Conservation (phyloP, 495 filamentous ascomycete genomes). For the Podospora pseudocomata region DNA sequence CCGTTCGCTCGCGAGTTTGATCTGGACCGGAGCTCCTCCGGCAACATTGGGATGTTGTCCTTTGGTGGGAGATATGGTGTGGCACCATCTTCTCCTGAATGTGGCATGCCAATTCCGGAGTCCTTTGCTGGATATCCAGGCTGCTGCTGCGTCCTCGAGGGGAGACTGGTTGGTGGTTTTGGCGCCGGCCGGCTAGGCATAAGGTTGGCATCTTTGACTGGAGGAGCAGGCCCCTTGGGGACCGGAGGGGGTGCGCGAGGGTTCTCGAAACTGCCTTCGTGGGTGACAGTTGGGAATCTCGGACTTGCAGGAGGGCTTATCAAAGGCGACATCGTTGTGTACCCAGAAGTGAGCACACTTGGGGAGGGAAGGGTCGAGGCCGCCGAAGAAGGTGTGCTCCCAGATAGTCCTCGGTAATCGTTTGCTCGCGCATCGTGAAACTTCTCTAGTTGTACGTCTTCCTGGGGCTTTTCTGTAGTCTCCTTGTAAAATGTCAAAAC, state of each 20-base stretch:
- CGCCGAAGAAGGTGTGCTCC: constrained; percentile 38
- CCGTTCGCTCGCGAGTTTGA: constrained; percentile 53
- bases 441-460: constrained; percentile 92
- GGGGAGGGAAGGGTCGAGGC: constrained; percentile 38
- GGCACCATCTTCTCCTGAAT: constrained; percentile 49
- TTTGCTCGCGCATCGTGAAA: constrained; percentile 77
- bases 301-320: constrained; percentile 85
- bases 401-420: constrained; percentile 49
- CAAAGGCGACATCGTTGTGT: constrained; percentile 56
- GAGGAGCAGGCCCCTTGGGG: constrained; percentile 54
- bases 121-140: constrained; percentile 45
- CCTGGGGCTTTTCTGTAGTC: constrained; percentile 70
- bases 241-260: constrained; percentile 90
- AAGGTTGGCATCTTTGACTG: constrained; percentile 50
- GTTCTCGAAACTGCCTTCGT: constrained; percentile 94
- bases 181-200: constrained; percentile 65
- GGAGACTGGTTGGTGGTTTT: constrained; percentile 54
- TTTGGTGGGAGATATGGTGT: constrained; percentile 45
- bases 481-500: constrained; percentile 97
- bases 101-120: constrained; percentile 52
- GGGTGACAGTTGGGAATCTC: constrained; percentile 79
- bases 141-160: constrained; percentile 44
- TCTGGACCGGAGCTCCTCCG: constrained; percentile 52
- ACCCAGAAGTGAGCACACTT: constrained; percentile 46
- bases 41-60: constrained; percentile 49